phyloP scores from a whole-genome alignment of 139 green algal species.

The Ulvella scutata region DNA sequence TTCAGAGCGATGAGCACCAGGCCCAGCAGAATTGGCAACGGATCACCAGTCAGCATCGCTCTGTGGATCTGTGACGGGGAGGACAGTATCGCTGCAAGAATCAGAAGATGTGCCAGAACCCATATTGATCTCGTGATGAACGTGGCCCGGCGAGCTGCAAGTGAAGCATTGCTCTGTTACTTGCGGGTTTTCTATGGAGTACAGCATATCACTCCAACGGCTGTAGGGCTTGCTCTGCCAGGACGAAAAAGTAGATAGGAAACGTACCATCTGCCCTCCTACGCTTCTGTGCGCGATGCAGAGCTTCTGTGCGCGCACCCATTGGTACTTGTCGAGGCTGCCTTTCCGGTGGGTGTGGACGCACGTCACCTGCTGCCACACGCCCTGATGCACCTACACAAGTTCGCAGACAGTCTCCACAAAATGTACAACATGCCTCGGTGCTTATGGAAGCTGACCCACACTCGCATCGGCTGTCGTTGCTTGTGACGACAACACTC shows the following conservation, averaged over 20 bases:
- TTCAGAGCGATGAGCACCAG: neutral
- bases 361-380: too few species aligned
- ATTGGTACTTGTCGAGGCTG: neutral
- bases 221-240: neutral
- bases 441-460: too few species aligned
- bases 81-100: neutral
- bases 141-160: neutral
- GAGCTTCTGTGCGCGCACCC: neutral
- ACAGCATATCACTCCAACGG: neutral
- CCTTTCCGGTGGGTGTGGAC: too few species aligned
- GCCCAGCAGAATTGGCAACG: neutral
- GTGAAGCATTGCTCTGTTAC: neutral
- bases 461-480: too few species aligned
- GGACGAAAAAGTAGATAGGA: too few species aligned
- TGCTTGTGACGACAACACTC: too few species aligned
- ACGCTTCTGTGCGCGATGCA: neutral
- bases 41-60: neutral
- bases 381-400: too few species aligned
- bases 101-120: neutral
- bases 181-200: neutral
- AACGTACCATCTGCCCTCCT: too few species aligned
- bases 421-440: too few species aligned
- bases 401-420: too few species aligned
- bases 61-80: neutral
- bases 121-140: neutral